phyloP scores from a whole-genome alignment of 352 stramenopile genomes.

The Globisporangium cederbergense region DNA sequence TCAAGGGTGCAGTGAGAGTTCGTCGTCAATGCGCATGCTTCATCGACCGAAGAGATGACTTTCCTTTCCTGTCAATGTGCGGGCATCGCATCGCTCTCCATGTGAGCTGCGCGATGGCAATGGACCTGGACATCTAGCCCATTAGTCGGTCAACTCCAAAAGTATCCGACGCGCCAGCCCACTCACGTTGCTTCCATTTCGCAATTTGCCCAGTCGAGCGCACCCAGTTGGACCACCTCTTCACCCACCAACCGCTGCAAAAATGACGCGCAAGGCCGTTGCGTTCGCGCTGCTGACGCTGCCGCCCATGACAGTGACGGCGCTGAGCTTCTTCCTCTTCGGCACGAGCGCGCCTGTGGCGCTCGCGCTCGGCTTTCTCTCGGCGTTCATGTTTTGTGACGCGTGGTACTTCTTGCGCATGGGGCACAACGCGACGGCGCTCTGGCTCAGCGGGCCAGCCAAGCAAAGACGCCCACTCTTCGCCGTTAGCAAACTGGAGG shows the following conservation, averaged over 20 bases:
- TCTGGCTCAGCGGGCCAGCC: slow-evolving; percentile 16
- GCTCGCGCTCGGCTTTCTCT: slow-evolving; percentile 34
- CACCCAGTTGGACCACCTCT: neutral
- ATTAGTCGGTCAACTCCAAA: neutral
- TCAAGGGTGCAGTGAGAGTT: too few species aligned
- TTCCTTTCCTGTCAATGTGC: neutral
- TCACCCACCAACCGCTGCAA: neutral
- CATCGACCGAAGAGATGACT: too few species aligned
- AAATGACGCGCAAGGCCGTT: slow-evolving; percentile 34
- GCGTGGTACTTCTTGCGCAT: slow-evolving; percentile 80
- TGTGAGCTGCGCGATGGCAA: neutral
- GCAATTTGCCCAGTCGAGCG: neutral
- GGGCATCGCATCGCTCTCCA: neutral
- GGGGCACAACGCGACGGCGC: slow-evolving; percentile 26
- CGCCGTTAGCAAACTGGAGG: slow-evolving; percentile 38
- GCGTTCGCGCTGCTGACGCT: slow-evolving; percentile 48
- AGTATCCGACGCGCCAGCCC: neutral
- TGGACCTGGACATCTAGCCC: too few species aligned
- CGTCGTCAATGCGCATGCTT: too few species aligned
- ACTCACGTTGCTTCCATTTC: neutral
- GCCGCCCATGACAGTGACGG: slow-evolving; percentile 34
- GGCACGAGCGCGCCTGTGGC: slow-evolving; percentile 22
- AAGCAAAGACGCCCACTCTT: slow-evolving; percentile 41
- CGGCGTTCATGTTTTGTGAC: slow-evolving; percentile 68
- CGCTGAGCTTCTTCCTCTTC: slow-evolving; percentile 25